A percentile compares a stretch with the other conserved stretches of the same genome.
Conservation (phyloP, 148 eudicot genomes). For the Dianthus caryophyllus region DNA sequence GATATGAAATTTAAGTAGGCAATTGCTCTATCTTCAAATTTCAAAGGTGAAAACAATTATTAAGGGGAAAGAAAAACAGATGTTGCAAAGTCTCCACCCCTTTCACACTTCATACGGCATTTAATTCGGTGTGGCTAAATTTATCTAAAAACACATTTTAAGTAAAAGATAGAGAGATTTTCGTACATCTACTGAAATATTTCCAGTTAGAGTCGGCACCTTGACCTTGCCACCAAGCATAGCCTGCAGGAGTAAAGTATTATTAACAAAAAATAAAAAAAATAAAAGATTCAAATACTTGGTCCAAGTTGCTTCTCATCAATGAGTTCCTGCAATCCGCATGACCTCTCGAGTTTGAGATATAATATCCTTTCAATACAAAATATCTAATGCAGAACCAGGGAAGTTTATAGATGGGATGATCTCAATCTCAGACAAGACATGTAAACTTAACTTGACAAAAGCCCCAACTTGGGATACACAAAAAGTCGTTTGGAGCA, state of each 20-base stretch:
- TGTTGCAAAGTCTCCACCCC: too few relatives aligned
- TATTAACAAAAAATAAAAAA: constrained; percentile 16
- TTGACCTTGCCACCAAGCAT: constrained; percentile 88
- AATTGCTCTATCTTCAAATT: not conserved
- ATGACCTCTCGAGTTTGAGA: not conserved
- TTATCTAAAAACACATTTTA: not conserved
- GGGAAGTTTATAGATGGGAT: not conserved
- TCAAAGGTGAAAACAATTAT: not conserved
- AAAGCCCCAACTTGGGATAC: not conserved
- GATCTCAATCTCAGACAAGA: not conserved
- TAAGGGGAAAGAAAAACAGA: not conserved
- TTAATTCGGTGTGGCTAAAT: too few relatives aligned
- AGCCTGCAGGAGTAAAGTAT: constrained; percentile 58
- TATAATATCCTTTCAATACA: not conserved
- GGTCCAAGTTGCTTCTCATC: not conserved
- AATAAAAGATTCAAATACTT: not conserved
- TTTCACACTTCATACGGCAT: too few relatives aligned
- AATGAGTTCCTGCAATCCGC: not conserved
- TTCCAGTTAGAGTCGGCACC: constrained; percentile 74
- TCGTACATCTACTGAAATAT: constrained; percentile 58
- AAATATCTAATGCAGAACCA: not conserved
- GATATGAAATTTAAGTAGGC: not conserved
- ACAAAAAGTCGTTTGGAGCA: not conserved
- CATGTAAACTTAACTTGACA: not conserved
- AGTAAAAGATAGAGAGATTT: constrained; percentile 1